These are phyloP conservation scores for Friedmanniomyces simplex DNA, from an alignment of 495 filamentous ascomycete species.

Conservation along the genomic window DNA sequence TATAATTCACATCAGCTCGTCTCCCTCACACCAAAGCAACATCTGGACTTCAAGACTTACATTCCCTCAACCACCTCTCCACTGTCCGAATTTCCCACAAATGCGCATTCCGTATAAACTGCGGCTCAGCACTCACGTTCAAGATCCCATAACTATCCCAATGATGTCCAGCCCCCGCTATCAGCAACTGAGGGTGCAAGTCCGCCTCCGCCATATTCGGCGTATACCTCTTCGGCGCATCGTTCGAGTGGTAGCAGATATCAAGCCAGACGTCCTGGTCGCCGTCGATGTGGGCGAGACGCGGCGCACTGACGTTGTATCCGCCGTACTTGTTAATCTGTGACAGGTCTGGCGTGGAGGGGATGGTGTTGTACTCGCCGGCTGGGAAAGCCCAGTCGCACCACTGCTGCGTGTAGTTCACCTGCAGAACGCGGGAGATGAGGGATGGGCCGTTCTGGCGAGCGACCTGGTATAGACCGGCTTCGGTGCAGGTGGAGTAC, in stretches of 20 bases:
- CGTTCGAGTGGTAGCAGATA: constrained; percentile 23
- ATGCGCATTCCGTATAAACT: constrained; percentile 42
- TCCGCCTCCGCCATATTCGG: constrained; percentile 18
- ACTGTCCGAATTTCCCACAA: constrained; percentile 41
- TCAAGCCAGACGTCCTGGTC: constrained; percentile 6
- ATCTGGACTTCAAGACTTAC: background rate
- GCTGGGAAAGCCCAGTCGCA: constrained; percentile 40
- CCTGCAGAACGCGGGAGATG: constrained; percentile 36
- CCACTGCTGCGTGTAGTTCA: constrained; percentile 43
- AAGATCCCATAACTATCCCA: constrained; percentile 41
- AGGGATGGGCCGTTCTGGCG: constrained; percentile 33
- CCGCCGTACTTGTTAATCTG: constrained; percentile 37
- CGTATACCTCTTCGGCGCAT: constrained; percentile 26
- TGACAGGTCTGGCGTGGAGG: constrained; percentile 31
- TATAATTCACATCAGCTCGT: too few relatives aligned
- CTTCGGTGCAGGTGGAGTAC: constrained; percentile 39
- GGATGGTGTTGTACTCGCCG: constrained; percentile 36
- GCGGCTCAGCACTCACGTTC: constrained; percentile 37
- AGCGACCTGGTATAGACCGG: constrained; percentile 32
- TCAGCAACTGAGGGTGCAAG: constrained; percentile 35
- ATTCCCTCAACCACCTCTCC: constrained; percentile 23
- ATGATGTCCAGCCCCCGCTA: constrained; percentile 40
- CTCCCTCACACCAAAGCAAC: background rate
- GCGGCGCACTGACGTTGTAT: constrained; percentile 35
- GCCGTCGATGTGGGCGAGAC: constrained; percentile 42